phyloP scores from a whole-genome alignment of 768 basidiomycete species.

The Phaeolepiota aurea region DNA sequence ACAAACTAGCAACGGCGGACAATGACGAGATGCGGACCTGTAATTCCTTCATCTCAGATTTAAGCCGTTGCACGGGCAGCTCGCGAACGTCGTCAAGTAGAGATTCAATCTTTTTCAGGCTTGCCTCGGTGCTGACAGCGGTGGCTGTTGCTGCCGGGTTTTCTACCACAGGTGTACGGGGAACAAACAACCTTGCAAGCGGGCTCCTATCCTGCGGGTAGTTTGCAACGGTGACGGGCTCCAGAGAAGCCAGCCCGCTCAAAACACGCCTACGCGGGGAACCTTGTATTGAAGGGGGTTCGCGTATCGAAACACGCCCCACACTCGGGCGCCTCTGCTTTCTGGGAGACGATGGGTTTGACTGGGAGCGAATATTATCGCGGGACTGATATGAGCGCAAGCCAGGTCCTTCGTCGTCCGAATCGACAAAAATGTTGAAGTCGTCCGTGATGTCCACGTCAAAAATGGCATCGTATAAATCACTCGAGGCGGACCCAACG shows the following conservation, averaged over 20 bases:
- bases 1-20: not conserved
- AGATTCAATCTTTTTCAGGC: conserved; percentile 46
- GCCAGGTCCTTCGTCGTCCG: conserved; percentile 32
- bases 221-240: conserved; percentile 7
- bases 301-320: conserved; percentile 2
- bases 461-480: conserved; percentile 74
- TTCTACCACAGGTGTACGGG: conserved; percentile 11
- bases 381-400: conserved; percentile 30
- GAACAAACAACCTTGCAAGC: conserved; percentile 36
- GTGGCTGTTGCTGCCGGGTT: conserved; percentile 1
- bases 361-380: conserved; percentile 18
- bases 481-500: conserved; percentile 59
- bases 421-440: conserved; percentile 41
- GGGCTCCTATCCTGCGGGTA: conserved; percentile 30
- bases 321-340: conserved; percentile 17
- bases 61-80: conserved; percentile 57
- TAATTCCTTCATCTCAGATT: conserved; percentile 78
- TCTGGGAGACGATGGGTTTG: conserved; percentile 13
- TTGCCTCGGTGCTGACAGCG: conserved; percentile 26
- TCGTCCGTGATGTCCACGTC: conserved; percentile 50
- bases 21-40: conserved; percentile 40
- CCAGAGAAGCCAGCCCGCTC: conserved; percentile 10
- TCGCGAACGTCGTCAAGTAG: conserved; percentile 56
- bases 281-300: conserved; percentile 5
- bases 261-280: conserved; percentile 13